These are phyloP conservation scores for Pseudogymnoascus sp. DNA, from an alignment of 2,329 filamentous ascomycete genomes.

Conservation along the genomic window DNA sequence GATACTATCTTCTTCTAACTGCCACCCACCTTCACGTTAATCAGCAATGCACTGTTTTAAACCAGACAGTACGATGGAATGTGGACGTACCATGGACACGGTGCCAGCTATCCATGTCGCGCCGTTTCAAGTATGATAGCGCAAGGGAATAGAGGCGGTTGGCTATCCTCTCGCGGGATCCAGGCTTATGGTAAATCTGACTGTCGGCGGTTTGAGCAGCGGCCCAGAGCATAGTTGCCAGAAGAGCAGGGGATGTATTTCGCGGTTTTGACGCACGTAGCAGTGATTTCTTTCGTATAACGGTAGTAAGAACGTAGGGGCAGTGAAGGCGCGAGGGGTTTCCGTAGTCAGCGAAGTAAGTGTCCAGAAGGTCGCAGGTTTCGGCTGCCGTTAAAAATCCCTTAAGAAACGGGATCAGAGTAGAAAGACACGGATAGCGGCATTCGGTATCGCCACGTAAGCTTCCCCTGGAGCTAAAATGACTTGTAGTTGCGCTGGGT, in stretches of 20 bases:
- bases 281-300: constrained; percentile 41
- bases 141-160: background rate
- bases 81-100: background rate
- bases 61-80: background rate
- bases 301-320: constrained; percentile 42
- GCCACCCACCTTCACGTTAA: background rate
- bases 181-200: background rate
- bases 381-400: background rate
- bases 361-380: constrained; percentile 42
- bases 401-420: background rate
- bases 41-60: background rate
- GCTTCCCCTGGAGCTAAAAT: background rate
- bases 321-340: constrained; percentile 40
- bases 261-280: constrained; percentile 37
- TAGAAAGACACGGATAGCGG: background rate
- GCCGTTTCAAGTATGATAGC: background rate
- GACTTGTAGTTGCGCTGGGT: background rate
- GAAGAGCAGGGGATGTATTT: constrained; percentile 38
- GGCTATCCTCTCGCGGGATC: background rate
- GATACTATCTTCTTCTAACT: background rate
- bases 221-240: constrained; percentile 44
- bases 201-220: constrained; percentile 41
- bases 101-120: background rate
- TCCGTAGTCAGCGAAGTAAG: constrained; percentile 42
- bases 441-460: background rate